A percentile compares a stretch with the other conserved stretches of the same genome.
These are phyloP conservation scores for Picea glauca DNA, from an alignment of 75 land plant species.

Conservation along the genomic window DNA sequence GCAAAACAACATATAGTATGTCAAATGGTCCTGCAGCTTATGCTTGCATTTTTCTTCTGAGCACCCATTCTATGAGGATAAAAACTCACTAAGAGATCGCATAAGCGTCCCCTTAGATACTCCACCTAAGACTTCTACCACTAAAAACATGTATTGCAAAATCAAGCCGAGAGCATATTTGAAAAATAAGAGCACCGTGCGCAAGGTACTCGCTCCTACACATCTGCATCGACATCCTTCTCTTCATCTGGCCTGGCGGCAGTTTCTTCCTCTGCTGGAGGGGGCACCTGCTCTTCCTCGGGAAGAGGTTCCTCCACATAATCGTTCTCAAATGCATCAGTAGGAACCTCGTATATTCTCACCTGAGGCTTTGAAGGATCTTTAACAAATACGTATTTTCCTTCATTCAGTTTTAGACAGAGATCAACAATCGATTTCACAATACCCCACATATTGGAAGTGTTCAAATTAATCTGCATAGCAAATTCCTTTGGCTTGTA, in stretches of 20 bases:
- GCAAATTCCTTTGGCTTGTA: constrained; percentile 97
- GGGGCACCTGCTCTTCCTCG: constrained; percentile 97
- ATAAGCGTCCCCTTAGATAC: too few relatives aligned
- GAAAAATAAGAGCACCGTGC: too few relatives aligned
- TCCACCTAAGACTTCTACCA: too few relatives aligned
- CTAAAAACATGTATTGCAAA: too few relatives aligned
- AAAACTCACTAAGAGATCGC: too few relatives aligned
- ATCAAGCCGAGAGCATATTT: too few relatives aligned
- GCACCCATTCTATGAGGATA: too few relatives aligned
- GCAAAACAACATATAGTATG: too few relatives aligned
- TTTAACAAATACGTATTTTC: constrained; percentile 95
- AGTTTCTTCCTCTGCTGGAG: constrained; percentile 61
- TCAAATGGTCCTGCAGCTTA: too few relatives aligned
- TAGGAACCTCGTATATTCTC: constrained; percentile 89
- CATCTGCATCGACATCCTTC: constrained; percentile 45
- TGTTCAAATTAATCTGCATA: constrained; percentile 83
- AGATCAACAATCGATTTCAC: constrained; percentile 93
- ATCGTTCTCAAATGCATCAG: constrained; percentile 98
- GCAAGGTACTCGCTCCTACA: constrained; percentile 8
- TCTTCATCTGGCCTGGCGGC: constrained; percentile 39
- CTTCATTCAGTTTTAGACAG: constrained; percentile 90
- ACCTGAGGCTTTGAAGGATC: constrained; percentile 94
- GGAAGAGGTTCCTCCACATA: constrained; percentile 97
- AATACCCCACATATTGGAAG: constrained; percentile 98
- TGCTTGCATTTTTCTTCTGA: too few relatives aligned